Percentiles rank a stretch among this genome's conserved stretches.
phyloP scores from a whole-genome alignment of 441 rosid genomes.

The Euphorbia celastroides region DNA sequence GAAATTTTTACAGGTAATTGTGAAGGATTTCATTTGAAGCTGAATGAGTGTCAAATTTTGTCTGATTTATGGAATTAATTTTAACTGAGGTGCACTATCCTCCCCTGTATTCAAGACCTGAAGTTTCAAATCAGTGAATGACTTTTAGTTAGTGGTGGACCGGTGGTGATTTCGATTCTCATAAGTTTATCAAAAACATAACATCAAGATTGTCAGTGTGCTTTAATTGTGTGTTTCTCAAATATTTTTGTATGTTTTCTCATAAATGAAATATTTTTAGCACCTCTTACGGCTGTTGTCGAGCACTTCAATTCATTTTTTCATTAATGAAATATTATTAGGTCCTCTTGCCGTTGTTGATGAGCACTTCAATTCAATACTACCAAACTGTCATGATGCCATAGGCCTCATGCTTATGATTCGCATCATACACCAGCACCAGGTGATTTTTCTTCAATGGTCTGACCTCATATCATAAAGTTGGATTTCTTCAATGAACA shows the following conservation, averaged over 20 bases:
- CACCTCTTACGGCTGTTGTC: constrained; percentile 94
- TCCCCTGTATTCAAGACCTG: constrained; percentile 1
- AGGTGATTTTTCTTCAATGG: constrained; percentile 42
- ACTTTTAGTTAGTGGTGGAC: background rate
- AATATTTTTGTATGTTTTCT: background rate
- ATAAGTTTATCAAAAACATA: background rate
- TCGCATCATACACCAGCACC: constrained; percentile 93
- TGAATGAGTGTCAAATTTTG: background rate
- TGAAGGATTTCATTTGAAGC: background rate
- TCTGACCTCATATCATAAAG: background rate
- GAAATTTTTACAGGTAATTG: constrained; percentile 83
- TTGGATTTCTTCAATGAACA: background rate
- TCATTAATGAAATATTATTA: constrained; percentile 26
- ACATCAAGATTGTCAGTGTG: background rate
- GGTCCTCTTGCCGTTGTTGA: constrained; percentile 98
- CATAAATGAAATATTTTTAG: constrained; percentile 34
- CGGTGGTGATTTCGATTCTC: background rate
- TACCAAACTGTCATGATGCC: constrained; percentile 93
- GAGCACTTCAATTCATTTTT: constrained; percentile 70
- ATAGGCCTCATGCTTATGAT: constrained; percentile 99
- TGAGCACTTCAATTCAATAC: constrained; percentile 84
- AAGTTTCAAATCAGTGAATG: constrained; percentile 2
- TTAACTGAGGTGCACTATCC: background rate
- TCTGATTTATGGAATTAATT: background rate
- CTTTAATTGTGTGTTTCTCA: background rate